A percentile compares a stretch with the other conserved stretches of the same genome.
Conservation (phyloP, 805 yeast species). For the Lachancea meyersii region DNA sequence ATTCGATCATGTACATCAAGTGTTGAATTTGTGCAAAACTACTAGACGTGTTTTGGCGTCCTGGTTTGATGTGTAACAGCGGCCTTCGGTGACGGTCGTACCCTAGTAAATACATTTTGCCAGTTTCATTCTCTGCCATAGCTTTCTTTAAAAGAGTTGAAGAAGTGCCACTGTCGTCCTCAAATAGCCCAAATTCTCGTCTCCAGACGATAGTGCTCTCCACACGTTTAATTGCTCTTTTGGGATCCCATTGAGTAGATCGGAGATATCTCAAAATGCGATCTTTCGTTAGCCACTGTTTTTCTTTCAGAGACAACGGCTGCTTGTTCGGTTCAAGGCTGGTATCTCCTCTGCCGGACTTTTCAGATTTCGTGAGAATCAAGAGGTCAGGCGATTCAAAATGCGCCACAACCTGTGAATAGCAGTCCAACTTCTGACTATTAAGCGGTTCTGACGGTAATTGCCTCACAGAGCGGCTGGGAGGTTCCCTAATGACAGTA, state of each 20-base stretch:
- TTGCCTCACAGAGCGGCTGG: conserved; percentile 18
- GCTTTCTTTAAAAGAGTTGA: conserved; percentile 39
- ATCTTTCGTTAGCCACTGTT: conserved; percentile 41
- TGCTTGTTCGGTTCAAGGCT: background rate
- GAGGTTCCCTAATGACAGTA: conserved; percentile 20
- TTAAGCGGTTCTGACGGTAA: conserved; percentile 14
- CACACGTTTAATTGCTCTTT: conserved; percentile 40
- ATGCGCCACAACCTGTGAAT: background rate
- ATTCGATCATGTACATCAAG: conserved; percentile 51
- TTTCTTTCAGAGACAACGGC: conserved; percentile 24
- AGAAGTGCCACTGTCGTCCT: conserved; percentile 30
- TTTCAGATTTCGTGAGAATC: background rate
- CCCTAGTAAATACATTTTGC: conserved; percentile 49
- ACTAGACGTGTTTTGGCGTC: conserved; percentile 50
- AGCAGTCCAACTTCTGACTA: background rate
- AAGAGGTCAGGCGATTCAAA: background rate
- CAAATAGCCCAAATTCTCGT: conserved; percentile 43
- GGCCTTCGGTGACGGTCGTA: conserved; percentile 51
- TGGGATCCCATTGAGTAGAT: conserved; percentile 46
- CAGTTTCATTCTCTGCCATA: conserved; percentile 45
- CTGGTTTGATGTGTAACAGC: conserved; percentile 46
- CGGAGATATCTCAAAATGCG: conserved; percentile 46
- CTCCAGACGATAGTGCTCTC: conserved; percentile 49
- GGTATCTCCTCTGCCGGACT: background rate
- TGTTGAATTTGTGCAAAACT: conserved; percentile 50